Evolutionary conservation across 768 basidiomycete species (phyloP).

Genomic region (Austroboletus festivus): DNA sequence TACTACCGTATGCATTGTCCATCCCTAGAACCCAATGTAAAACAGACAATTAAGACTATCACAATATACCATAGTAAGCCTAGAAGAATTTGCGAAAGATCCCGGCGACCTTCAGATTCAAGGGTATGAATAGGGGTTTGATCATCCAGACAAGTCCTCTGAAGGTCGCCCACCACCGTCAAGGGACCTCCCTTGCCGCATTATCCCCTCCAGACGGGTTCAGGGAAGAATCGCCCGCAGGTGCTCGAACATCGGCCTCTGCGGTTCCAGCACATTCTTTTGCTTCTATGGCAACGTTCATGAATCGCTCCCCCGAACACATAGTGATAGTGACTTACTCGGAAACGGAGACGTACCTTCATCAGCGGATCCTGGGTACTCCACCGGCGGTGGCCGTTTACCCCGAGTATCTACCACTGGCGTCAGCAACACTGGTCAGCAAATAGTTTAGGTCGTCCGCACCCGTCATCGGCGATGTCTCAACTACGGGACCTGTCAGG

Average conservation of each 20-base stretch:
- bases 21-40: constrained; percentile 23
- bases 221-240: constrained; percentile 7
- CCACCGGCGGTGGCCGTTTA: constrained; percentile 2
- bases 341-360: constrained; percentile 1
- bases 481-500: constrained; percentile 23
- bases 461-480: constrained; percentile 18
- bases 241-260: neutral
- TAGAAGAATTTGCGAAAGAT: constrained; percentile 42
- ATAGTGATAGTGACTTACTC: constrained; percentile 11
- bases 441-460: constrained; percentile 2
- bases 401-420: constrained; percentile 11
- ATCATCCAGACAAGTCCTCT: constrained; percentile 42
- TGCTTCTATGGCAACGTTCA: constrained; percentile 13
- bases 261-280: constrained; percentile 5
- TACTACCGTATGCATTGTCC: no score
- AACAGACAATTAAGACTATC: constrained; percentile 24
- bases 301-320: constrained; percentile 4
- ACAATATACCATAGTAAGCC: constrained; percentile 18
- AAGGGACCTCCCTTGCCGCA: constrained; percentile 29
- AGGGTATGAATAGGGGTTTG: constrained; percentile 38
- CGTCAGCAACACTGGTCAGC: constrained; percentile 9
- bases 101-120: constrained; percentile 49
- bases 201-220: constrained; percentile 10
- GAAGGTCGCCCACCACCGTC: constrained; percentile 52
- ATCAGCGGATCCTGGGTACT: neutral